Conservation (phyloP, 2,329 filamentous ascomycete genomes). For the Didymella pinodella region DNA sequence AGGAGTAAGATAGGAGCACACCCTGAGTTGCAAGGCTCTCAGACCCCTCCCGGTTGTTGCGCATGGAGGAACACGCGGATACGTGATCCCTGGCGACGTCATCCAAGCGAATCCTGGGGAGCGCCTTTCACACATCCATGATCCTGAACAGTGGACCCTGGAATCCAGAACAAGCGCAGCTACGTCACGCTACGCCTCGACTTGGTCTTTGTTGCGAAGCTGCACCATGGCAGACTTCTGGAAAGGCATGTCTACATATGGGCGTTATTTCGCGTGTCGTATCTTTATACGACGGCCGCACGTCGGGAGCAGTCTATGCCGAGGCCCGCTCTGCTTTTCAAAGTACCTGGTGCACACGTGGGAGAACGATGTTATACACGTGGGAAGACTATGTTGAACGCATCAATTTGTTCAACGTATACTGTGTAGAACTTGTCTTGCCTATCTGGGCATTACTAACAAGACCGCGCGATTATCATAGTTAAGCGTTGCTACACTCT, state of each 20-base stretch:
- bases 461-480: too few relatives aligned
- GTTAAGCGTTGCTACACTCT: too few relatives aligned
- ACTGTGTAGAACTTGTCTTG: too few relatives aligned
- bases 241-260: constrained; percentile 3
- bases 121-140: constrained; percentile 10
- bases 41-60: constrained; percentile 1
- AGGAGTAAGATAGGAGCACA: not conserved
- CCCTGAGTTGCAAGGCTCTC: constrained; percentile 13
- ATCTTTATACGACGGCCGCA: not conserved
- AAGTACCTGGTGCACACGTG: too few relatives aligned
- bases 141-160: constrained; percentile 18
- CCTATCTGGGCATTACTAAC: too few relatives aligned
- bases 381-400: too few relatives aligned
- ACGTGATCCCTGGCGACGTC: constrained; percentile 13
- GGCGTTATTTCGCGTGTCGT: constrained; percentile 1
- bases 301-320: not conserved
- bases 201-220: constrained; percentile 17
- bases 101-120: constrained; percentile 19
- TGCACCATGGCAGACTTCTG: not conserved
- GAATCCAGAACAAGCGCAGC: not conserved
- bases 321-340: not conserved
- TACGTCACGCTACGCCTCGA: constrained; percentile 8
- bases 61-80: constrained; percentile 11
- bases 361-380: too few relatives aligned
- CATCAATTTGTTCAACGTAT: too few relatives aligned